phyloP scores from a whole-genome alignment of 75 land plant species.

The Picea glauca region DNA sequence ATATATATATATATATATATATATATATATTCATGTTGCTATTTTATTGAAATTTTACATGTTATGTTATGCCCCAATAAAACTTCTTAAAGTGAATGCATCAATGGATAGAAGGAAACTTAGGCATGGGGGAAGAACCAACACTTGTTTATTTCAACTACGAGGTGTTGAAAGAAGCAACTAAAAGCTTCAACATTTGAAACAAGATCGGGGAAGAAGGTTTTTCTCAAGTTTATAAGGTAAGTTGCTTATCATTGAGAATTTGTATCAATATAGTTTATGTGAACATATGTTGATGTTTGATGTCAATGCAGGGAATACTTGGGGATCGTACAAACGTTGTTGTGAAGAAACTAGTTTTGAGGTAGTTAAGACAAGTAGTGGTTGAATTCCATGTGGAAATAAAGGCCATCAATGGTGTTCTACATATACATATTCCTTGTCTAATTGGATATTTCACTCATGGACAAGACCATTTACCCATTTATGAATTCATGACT shows the following conservation, averaged over 20 bases:
- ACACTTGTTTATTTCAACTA: not conserved
- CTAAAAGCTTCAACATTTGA: not conserved
- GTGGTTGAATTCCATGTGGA: conserved; percentile 14
- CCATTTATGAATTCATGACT: conserved; percentile 16
- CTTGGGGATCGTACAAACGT: conserved; percentile 9
- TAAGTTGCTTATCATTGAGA: not conserved
- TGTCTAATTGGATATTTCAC: conserved; percentile 15
- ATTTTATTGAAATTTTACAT: too few species aligned
- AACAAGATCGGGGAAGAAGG: conserved; percentile 14
- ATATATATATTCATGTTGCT: too few species aligned
- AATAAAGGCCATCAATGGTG: conserved; percentile 8
- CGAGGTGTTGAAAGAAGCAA: not conserved
- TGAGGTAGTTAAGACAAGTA: conserved; percentile 11
- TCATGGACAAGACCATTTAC: conserved; percentile 11
- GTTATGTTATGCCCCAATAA: too few species aligned
- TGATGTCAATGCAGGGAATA: not conserved
- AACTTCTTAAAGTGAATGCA: too few species aligned
- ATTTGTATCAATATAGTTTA: not conserved
- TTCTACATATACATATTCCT: conserved; percentile 13
- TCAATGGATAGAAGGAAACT: too few species aligned
- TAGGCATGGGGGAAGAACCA: too few species aligned
- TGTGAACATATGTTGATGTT: not conserved
- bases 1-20: too few species aligned
- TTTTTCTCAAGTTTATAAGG: conserved; percentile 12
- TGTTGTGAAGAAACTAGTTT: conserved; percentile 12